Conservation (phyloP, 305 asterid genomes). For the Fraxinus velutina region DNA sequence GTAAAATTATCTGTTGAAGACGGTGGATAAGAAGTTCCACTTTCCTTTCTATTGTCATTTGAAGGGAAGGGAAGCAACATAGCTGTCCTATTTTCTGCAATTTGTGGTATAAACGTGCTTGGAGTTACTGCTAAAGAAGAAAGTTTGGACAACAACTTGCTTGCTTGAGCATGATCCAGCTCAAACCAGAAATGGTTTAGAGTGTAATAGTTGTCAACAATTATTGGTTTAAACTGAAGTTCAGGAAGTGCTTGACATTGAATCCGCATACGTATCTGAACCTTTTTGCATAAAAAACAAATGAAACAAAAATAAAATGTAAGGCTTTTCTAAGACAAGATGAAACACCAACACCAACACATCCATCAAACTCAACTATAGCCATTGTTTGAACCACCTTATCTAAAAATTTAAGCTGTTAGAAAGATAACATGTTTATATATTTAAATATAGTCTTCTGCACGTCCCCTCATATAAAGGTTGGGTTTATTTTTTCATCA, state of each 20-base stretch:
- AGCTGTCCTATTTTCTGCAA: conserved; percentile 20
- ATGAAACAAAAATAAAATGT: neutral
- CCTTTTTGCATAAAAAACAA: conserved; percentile 39
- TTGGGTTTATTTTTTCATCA: neutral
- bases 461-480: neutral
- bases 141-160: conserved; percentile 53
- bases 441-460: neutral
- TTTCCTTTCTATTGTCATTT: conserved; percentile 33
- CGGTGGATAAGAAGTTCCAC: conserved; percentile 30
- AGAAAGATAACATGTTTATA: neutral
- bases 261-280: conserved; percentile 57
- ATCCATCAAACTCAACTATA: neutral
- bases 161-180: conserved; percentile 74
- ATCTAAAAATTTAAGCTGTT: neutral
- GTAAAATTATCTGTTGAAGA: conserved; percentile 26
- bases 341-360: neutral
- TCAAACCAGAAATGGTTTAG: conserved; percentile 68
- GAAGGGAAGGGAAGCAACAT: conserved; percentile 20
- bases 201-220: conserved; percentile 58
- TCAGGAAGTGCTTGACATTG: conserved; percentile 58
- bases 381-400: neutral
- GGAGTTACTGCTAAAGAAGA: conserved; percentile 47
- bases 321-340: conserved; percentile 5
- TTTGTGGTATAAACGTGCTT: conserved; percentile 26
- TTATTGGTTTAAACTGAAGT: conserved; percentile 56